Evolutionary conservation across 2,329 filamentous ascomycete genomes (phyloP).

Genomic region (Fusarium odoratissimum): DNA sequence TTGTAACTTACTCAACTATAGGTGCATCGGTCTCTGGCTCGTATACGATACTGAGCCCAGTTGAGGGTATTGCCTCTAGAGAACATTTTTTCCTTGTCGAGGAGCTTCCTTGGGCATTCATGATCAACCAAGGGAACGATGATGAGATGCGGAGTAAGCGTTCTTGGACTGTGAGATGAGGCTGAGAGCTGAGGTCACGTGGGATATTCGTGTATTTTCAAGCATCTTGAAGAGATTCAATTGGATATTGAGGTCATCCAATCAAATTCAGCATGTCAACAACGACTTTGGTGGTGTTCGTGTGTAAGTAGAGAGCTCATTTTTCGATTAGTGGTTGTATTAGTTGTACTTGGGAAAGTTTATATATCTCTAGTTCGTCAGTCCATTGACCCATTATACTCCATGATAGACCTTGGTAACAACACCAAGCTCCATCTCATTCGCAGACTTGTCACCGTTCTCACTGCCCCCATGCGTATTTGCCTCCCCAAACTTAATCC

Average conservation of each 20-base stretch:
- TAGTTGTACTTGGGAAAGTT: background rate
- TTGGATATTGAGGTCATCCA: background rate
- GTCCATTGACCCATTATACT: constrained; percentile 12
- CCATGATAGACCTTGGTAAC: constrained; percentile 44
- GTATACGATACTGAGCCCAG: background rate
- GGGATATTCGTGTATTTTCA: background rate
- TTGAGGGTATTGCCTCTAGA: background rate
- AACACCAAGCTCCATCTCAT: constrained; percentile 40
- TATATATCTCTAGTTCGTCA: background rate
- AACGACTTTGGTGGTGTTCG: no score
- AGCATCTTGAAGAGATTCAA: background rate
- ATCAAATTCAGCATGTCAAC: background rate
- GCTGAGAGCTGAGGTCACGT: background rate
- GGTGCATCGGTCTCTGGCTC: background rate
- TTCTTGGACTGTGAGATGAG: background rate
- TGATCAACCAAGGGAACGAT: rapidly evolving
- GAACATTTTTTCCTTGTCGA: background rate
- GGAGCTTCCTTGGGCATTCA: background rate
- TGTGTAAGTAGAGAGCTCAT: background rate
- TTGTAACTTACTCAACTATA: background rate
- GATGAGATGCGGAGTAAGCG: background rate
- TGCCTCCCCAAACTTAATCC: background rate
- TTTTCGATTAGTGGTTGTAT: background rate
- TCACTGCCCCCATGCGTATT: constrained; percentile 5
- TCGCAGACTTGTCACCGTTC: constrained; percentile 16